phyloP scores from a whole-genome alignment of 345 rosid genomes.

The Corchorus capsularis region DNA sequence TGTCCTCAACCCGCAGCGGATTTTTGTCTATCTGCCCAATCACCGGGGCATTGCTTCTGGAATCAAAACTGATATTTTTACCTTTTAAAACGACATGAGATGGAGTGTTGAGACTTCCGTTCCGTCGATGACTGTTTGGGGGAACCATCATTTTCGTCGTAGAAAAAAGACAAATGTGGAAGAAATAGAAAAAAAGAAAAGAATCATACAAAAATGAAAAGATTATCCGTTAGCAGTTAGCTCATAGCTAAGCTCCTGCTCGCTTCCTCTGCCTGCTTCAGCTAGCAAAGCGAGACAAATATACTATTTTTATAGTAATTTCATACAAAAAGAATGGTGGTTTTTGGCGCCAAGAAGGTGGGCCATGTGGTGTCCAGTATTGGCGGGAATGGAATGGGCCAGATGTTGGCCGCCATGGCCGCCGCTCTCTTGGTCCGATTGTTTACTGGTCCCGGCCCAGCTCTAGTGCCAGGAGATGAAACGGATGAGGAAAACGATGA shows the following conservation, averaged over 20 bases:
- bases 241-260: conserved; percentile 1
- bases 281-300: conserved; percentile 4
- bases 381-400: conserved; percentile 76
- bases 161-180: too few relatives aligned
- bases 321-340: conserved; percentile 36
- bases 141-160: background rate
- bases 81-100: background rate
- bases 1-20: conserved; percentile 6
- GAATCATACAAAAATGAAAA: background rate
- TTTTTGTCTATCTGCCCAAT: background rate
- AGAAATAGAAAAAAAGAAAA: too few relatives aligned
- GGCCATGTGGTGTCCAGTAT: conserved; percentile 54
- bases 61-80: background rate
- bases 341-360: conserved; percentile 72
- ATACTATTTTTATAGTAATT: background rate
- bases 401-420: conserved; percentile 68
- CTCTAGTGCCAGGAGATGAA: conserved; percentile 55
- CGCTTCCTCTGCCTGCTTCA: conserved; percentile 3
- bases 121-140: background rate
- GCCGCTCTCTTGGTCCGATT: conserved; percentile 76
- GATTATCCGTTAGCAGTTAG: background rate
- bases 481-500: conserved; percentile 32
- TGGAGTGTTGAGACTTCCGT: background rate
- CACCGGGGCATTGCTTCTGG: background rate
- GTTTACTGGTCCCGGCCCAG: conserved; percentile 82